Conservation (phyloP, 805 yeast species). For the Suhomyces prunicola region DNA sequence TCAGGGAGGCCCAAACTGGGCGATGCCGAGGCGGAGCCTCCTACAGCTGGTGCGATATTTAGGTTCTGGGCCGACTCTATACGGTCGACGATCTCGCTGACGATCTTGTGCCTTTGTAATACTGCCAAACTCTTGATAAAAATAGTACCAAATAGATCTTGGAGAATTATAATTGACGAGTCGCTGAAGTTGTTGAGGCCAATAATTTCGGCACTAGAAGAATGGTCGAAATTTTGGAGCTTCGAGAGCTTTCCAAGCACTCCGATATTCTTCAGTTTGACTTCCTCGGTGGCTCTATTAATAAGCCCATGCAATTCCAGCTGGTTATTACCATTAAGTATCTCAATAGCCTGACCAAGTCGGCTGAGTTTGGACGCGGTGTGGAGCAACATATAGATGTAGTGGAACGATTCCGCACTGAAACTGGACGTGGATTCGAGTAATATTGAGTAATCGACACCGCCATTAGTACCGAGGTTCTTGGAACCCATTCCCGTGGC, state of each 20-base stretch:
- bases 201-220: constrained; percentile 17
- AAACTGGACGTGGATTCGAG: constrained; percentile 28
- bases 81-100: constrained; percentile 51
- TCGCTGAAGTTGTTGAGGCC: constrained; percentile 40
- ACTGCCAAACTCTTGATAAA: constrained; percentile 61
- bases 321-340: constrained; percentile 52
- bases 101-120: constrained; percentile 66
- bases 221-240: constrained; percentile 27
- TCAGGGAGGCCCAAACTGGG: background rate
- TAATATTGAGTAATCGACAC: constrained; percentile 28
- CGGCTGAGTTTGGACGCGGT: constrained; percentile 61
- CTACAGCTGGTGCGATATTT: background rate
- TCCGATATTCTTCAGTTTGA: constrained; percentile 51
- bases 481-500: background rate
- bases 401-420: constrained; percentile 46
- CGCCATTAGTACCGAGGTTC: background rate
- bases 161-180: constrained; percentile 51
- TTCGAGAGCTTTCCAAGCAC: constrained; percentile 28
- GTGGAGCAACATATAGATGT: constrained; percentile 50
- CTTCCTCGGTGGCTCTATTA: constrained; percentile 61
- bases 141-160: constrained; percentile 69
- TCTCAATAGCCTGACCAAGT: constrained; percentile 54
- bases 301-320: constrained; percentile 64
- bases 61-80: constrained; percentile 22
- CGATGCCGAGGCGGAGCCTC: background rate